Evolutionary conservation across 1,284 basidiomycete genomes (phyloP).

Genomic region (Microbotryum violaceum): DNA sequence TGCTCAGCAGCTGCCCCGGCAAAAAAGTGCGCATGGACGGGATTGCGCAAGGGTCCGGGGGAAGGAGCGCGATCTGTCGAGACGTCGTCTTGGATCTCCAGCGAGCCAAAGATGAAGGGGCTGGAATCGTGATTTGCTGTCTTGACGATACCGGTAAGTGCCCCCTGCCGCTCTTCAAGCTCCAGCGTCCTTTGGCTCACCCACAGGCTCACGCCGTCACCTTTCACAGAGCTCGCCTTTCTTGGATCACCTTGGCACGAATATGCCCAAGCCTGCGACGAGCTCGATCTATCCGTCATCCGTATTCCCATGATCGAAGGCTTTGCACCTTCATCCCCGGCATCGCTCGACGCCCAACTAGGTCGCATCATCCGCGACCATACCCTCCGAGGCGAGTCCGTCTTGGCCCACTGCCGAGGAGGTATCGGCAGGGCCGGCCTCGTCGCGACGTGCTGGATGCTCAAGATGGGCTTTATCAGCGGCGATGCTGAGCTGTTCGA

Average conservation of each 20-base stretch:
- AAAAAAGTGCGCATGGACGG: conserved; percentile 77
- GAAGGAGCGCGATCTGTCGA: conserved; percentile 73
- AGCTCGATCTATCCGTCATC: conserved; percentile 67
- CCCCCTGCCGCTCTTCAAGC: neutral
- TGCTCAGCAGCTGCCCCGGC: conserved; percentile 87
- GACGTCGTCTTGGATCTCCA: conserved; percentile 68
- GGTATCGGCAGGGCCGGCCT: conserved; percentile 91
- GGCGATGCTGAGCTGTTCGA: conserved; percentile 1
- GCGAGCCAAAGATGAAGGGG: conserved; percentile 55
- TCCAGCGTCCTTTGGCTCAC: conserved; percentile 54
- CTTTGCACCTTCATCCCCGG: conserved; percentile 62
- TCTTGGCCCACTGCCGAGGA: conserved; percentile 87
- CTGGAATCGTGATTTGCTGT: conserved; percentile 32
- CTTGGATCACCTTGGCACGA: conserved; percentile 76
- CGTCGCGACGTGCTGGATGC: conserved; percentile 84
- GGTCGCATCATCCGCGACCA: conserved; percentile 62
- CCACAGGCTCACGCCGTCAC: conserved; percentile 35
- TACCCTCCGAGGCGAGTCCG: conserved; percentile 62
- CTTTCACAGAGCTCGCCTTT: conserved; percentile 74
- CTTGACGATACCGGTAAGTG: conserved; percentile 26
- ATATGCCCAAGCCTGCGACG: conserved; percentile 58
- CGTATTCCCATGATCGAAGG: conserved; percentile 86
- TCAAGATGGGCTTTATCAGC: conserved; percentile 70
- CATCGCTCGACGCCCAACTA: conserved; percentile 53
- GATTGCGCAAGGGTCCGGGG: conserved; percentile 40